A percentile compares a stretch with the other conserved stretches of the same genome.
phyloP scores from a whole-genome alignment of 306 rosid species.

The Erythrophleum fordii region DNA sequence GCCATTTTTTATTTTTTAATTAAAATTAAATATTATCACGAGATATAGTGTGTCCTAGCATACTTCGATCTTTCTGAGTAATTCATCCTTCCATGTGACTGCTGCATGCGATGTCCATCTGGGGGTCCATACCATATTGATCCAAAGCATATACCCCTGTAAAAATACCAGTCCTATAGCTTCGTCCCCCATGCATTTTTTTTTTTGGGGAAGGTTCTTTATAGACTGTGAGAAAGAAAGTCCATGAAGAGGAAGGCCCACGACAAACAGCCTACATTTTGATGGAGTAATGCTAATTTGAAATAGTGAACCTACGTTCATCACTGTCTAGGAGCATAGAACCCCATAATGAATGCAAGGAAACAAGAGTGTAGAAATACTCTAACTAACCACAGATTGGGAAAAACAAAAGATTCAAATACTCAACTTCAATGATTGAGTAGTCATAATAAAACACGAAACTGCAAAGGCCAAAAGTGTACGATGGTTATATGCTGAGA shows the following conservation, averaged over 20 bases:
- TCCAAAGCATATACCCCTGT: background rate
- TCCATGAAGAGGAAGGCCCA: background rate
- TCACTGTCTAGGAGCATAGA: background rate
- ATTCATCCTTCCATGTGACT: background rate
- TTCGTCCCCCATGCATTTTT: background rate
- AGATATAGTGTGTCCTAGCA: background rate
- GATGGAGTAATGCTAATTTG: background rate
- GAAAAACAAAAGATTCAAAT: background rate
- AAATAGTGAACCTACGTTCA: background rate
- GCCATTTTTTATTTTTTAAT: background rate
- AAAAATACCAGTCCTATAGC: background rate
- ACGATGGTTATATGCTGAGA: background rate
- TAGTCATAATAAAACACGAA: background rate
- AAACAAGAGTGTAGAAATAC: background rate
- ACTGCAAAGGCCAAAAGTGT: background rate
- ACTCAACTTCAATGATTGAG: background rate
- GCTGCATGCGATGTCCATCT: background rate
- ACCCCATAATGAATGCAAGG: background rate
- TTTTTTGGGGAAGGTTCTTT: background rate
- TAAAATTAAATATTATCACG: background rate
- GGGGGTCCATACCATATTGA: constrained; percentile 1
- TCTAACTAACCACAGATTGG: background rate
- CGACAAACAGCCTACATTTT: background rate
- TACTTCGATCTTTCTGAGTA: background rate
- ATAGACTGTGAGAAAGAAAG: background rate